Conservation (phyloP, 1,284 basidiomycete genomes). For the Sparassis latifolia region DNA sequence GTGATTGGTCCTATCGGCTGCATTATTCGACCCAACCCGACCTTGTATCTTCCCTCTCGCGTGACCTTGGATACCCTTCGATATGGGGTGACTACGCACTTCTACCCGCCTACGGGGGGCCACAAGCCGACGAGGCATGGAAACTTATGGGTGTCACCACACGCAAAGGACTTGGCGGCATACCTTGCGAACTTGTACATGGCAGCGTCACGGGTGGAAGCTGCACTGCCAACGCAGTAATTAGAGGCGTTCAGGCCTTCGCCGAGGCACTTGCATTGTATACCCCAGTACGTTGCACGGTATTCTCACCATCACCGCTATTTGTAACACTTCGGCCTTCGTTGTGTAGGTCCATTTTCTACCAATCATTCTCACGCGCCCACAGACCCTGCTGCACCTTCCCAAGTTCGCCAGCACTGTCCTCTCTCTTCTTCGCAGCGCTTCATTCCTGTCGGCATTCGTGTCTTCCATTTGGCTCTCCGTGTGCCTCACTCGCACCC, state of each 20-base stretch:
- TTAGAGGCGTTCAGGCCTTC: constrained; percentile 52
- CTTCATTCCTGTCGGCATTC: constrained; percentile 66
- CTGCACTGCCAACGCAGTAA: constrained; percentile 50
- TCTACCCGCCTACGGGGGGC: constrained; percentile 57
- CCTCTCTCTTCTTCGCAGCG: constrained; percentile 51
- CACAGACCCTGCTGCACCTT: constrained; percentile 41
- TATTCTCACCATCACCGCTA: constrained; percentile 3
- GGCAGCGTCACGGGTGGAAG: constrained; percentile 44
- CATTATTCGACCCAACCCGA: constrained; percentile 32
- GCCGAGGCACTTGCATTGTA: constrained; percentile 57
- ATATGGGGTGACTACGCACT: constrained; percentile 55
- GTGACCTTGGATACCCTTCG: constrained; percentile 49
- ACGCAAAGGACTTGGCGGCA: constrained; percentile 50
- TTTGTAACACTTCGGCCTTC: neutral
- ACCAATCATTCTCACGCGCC: constrained; percentile 54
- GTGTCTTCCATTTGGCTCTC: constrained; percentile 62
- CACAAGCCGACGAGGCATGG: constrained; percentile 45
- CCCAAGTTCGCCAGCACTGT: constrained; percentile 34
- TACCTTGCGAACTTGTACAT: constrained; percentile 72
- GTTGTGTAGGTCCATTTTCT: constrained; percentile 55
- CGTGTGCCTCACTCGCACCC: constrained; percentile 62
- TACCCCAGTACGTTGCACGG: constrained; percentile 45
- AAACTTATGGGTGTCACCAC: constrained; percentile 42
- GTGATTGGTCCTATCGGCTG: constrained; percentile 51
- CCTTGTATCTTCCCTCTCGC: constrained; percentile 40